phyloP scores from a whole-genome alignment of 352 stramenopile species.

The Discostella stelligera region DNA sequence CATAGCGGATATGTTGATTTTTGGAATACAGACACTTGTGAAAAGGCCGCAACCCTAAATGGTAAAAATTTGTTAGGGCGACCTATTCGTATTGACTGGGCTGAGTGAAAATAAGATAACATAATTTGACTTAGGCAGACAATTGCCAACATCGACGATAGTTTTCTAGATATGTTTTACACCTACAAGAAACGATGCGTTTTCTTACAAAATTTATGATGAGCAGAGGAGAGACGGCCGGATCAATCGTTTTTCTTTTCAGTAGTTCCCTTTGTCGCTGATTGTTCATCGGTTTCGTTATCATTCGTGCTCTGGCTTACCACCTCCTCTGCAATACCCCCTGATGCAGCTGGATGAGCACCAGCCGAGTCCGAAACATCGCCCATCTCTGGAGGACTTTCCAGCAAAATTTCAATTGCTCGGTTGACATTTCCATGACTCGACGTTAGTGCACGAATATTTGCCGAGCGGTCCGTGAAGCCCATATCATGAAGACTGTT shows the following conservation, averaged over 20 bases:
- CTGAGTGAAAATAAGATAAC: slow-evolving; percentile 56
- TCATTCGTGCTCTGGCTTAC: slow-evolving; percentile 24
- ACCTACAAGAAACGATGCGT: background rate
- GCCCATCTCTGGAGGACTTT: slow-evolving; percentile 47
- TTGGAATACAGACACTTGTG: slow-evolving; percentile 81
- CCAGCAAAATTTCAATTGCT: slow-evolving; percentile 75
- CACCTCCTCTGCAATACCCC: background rate
- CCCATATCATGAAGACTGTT: slow-evolving; percentile 80
- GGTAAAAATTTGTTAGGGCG: slow-evolving; percentile 83
- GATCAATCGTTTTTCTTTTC: slow-evolving; percentile 73
- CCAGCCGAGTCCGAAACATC: background rate
- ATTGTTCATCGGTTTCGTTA: slow-evolving; percentile 6
- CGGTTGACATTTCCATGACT: slow-evolving; percentile 81
- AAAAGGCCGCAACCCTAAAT: slow-evolving; percentile 82
- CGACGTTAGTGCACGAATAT: slow-evolving; percentile 59
- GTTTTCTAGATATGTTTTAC: slow-evolving; percentile 4
- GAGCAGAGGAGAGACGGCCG: background rate
- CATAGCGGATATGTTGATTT: slow-evolving; percentile 83
- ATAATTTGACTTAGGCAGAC: no score
- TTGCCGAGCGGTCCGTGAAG: slow-evolving; percentile 77
- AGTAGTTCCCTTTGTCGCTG: slow-evolving; percentile 47
- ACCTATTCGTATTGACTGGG: slow-evolving; percentile 84
- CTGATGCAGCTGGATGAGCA: background rate
- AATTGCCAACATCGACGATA: background rate
- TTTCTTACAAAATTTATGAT: slow-evolving; percentile 1